phyloP scores from a whole-genome alignment of 305 asterid species.

The Fraxinus xanthoxyloides region DNA sequence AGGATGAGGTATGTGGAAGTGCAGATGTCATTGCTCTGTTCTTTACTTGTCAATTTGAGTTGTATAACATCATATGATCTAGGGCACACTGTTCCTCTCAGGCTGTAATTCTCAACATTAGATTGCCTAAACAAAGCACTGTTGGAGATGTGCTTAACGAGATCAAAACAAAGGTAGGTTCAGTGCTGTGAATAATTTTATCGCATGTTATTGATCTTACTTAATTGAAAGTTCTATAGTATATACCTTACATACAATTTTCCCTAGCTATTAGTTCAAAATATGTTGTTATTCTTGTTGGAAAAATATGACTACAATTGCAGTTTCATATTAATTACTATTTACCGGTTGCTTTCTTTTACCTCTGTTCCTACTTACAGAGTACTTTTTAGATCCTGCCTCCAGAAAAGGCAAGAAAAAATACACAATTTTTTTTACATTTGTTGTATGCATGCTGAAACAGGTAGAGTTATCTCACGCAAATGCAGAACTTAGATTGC shows the following conservation, averaged over 20 bases:
- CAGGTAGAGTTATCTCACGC: conserved; percentile 52
- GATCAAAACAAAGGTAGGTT: conserved; percentile 61
- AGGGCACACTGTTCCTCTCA: conserved; percentile 28
- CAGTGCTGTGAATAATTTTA: conserved; percentile 13
- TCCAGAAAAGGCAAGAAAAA: background rate
- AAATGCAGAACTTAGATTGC: conserved; percentile 48
- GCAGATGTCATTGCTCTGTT: background rate
- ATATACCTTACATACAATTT: background rate
- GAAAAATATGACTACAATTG: conserved; percentile 7
- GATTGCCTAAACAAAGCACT: conserved; percentile 67
- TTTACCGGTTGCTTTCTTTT: background rate
- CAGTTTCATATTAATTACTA: conserved; percentile 6
- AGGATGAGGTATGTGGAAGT: conserved; percentile 58
- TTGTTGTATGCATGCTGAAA: conserved; percentile 19
- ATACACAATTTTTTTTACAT: background rate
- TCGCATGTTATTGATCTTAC: background rate
- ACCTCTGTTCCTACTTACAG: background rate
- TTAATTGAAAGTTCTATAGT: conserved; percentile 6
- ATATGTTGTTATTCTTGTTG: background rate
- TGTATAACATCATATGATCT: conserved; percentile 4
- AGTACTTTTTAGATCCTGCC: background rate
- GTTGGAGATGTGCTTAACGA: conserved; percentile 75
- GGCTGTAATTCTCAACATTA: conserved; percentile 55
- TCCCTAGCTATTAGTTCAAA: background rate
- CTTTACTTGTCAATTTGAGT: conserved; percentile 4